A percentile compares a stretch with the other conserved stretches of the same genome.
Conservation (phyloP, 371 early-diverging fungal species). For the Actinomortierella wolfii region DNA sequence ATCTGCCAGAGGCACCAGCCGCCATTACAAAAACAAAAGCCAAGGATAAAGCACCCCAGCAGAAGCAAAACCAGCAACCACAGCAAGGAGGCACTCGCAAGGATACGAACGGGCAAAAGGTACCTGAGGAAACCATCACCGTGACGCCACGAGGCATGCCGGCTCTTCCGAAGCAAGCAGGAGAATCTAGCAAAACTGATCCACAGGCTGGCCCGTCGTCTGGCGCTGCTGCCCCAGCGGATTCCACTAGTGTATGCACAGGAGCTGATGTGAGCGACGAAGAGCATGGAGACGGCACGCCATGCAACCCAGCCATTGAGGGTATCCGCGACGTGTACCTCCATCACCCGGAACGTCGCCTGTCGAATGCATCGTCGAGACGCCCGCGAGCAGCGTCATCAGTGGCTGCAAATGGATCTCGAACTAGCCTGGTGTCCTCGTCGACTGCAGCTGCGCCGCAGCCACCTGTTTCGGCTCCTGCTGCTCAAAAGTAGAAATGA, state of each 20-base stretch:
- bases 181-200: too few species aligned
- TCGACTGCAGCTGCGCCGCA: too few species aligned
- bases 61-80: neutral
- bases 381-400: neutral
- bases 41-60: neutral
- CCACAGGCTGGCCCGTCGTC: neutral
- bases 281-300: slow-evolving; percentile 1
- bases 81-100: neutral
- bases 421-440: too few species aligned
- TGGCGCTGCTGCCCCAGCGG: slow-evolving; percentile 14
- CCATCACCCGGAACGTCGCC: slow-evolving; percentile 60
- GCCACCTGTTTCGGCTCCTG: too few species aligned
- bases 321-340: slow-evolving; percentile 49
- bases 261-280: neutral
- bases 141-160: too few species aligned
- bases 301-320: slow-evolving; percentile 24
- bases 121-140: too few species aligned
- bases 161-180: too few species aligned
- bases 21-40: neutral
- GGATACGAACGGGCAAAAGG: too few species aligned
- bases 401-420: too few species aligned
- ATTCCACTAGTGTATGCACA: slow-evolving; percentile 1
- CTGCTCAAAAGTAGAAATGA: too few species aligned
- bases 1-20: neutral
- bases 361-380: slow-evolving; percentile 28